A percentile compares a stretch with the other conserved stretches of the same genome.
phyloP scores from a whole-genome alignment of 2,329 filamentous ascomycete species.

The Diplodia sapinea region DNA sequence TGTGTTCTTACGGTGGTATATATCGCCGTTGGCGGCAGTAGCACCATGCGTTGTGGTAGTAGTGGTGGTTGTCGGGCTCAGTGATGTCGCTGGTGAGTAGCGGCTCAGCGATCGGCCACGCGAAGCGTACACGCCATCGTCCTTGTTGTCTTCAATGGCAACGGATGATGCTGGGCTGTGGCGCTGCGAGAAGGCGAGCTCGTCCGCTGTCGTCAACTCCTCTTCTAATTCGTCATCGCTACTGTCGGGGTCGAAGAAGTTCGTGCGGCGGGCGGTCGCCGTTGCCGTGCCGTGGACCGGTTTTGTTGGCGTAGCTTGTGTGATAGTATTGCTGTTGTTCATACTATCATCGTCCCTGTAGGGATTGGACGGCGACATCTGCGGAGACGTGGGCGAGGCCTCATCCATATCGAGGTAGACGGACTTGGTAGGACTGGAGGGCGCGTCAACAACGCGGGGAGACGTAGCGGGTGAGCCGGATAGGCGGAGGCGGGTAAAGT shows the following conservation, averaged over 20 bases:
- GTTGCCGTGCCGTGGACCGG: conserved; percentile 34
- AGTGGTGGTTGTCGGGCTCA: not conserved
- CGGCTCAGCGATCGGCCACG: not conserved
- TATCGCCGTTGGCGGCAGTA: not conserved
- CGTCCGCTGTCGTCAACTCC: conserved; percentile 9
- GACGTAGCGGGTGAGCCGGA: conserved; percentile 35
- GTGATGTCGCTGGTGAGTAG: not conserved
- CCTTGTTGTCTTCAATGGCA: not conserved
- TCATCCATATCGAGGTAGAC: conserved; percentile 43
- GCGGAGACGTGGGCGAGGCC: conserved; percentile 5
- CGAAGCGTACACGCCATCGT: too few relatives aligned
- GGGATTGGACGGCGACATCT: not conserved
- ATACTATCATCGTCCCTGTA: not conserved
- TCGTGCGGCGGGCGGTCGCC: conserved; percentile 39
- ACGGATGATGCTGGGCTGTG: conserved; percentile 4
- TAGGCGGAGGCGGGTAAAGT: conserved; percentile 29
- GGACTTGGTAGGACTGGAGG: conserved; percentile 44
- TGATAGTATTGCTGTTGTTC: conserved; percentile 37
- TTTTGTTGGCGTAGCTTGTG: not conserved
- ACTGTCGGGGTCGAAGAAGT: conserved; percentile 46
- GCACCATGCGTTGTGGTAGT: not conserved
- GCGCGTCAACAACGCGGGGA: conserved; percentile 40
- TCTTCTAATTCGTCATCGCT: conserved; percentile 17
- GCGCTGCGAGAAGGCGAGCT: conserved; percentile 21
- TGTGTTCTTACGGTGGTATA: not conserved